These are phyloP conservation scores for Chrysanthemum lavandulifolium DNA, from an alignment of 129 eudicot genomes.

Conservation along the genomic window DNA sequence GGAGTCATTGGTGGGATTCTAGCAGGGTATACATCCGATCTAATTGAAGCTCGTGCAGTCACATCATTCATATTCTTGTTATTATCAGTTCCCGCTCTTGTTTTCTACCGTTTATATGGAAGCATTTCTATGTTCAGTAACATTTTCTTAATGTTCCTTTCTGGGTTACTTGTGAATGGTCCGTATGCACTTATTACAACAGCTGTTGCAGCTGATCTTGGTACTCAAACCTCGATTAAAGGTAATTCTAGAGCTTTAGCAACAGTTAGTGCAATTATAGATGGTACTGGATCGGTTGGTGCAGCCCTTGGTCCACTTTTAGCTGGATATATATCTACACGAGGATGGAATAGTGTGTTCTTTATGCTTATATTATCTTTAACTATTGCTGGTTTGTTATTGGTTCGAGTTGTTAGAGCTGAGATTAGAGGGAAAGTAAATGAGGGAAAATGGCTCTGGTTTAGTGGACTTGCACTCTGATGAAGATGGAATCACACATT, in stretches of 20 bases:
- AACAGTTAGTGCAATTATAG: slow-evolving; percentile 90
- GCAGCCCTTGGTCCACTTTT: slow-evolving; percentile 95
- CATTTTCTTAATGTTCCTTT: slow-evolving; percentile 54
- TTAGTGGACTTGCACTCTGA: slow-evolving; percentile 35
- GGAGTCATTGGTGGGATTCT: slow-evolving; percentile 85
- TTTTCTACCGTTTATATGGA: slow-evolving; percentile 74
- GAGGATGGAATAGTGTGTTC: slow-evolving; percentile 90
- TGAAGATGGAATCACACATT: neutral
- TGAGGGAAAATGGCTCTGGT: slow-evolving; percentile 73
- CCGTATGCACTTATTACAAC: slow-evolving; percentile 89
- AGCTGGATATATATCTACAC: slow-evolving; percentile 85
- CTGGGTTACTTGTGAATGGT: slow-evolving; percentile 84
- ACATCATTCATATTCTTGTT: slow-evolving; percentile 62
- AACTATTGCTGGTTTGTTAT: slow-evolving; percentile 54
- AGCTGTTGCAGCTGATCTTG: slow-evolving; percentile 95
- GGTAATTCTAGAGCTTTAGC: slow-evolving; percentile 92
- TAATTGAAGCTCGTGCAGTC: slow-evolving; percentile 78
- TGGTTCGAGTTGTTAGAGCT: slow-evolving; percentile 59
- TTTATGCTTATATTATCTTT: slow-evolving; percentile 74
- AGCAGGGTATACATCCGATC: slow-evolving; percentile 76
- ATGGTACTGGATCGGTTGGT: slow-evolving; percentile 96
- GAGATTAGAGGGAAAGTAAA: slow-evolving; percentile 64
- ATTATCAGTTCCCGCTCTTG: slow-evolving; percentile 68
- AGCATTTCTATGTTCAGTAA: slow-evolving; percentile 70
- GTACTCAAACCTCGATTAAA: slow-evolving; percentile 57